These are phyloP conservation scores for Trichosporon sp. DNA, from an alignment of 1,284 basidiomycete genomes.

Conservation along the genomic window DNA sequence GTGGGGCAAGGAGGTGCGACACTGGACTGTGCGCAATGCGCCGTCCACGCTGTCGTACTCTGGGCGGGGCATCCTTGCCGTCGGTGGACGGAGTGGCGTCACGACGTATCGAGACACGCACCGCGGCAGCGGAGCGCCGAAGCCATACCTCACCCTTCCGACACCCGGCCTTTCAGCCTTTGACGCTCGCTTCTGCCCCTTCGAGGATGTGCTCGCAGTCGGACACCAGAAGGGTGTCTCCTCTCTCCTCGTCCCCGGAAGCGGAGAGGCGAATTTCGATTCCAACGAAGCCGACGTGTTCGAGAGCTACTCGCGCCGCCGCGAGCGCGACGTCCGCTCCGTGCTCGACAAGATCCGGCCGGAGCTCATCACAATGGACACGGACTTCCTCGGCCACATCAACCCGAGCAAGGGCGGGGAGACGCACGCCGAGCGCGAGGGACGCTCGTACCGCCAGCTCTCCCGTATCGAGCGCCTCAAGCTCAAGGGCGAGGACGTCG, in stretches of 20 bases:
- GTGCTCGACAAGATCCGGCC: slow-evolving; percentile 94
- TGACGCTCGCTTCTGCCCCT: slow-evolving; percentile 72
- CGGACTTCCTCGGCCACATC: slow-evolving; percentile 71
- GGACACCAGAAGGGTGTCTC: slow-evolving; percentile 66
- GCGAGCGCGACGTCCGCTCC: slow-evolving; percentile 85
- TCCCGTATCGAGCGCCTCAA: slow-evolving; percentile 67
- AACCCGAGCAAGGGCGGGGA: slow-evolving; percentile 55
- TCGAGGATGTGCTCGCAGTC: slow-evolving; percentile 84
- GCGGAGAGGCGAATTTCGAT: slow-evolving; percentile 93
- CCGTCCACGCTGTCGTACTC: slow-evolving; percentile 49
- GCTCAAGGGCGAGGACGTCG: slow-evolving; percentile 56
- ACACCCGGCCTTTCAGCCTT: slow-evolving; percentile 62
- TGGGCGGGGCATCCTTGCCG: slow-evolving; percentile 73
- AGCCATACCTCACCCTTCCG: slow-evolving; percentile 64
- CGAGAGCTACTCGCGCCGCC: slow-evolving; percentile 72
- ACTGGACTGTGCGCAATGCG: slow-evolving; percentile 65
- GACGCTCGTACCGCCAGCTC: slow-evolving; percentile 62
- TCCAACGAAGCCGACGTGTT: slow-evolving; percentile 89
- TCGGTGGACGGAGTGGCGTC: slow-evolving; percentile 72
- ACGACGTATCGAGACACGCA: slow-evolving; percentile 56
- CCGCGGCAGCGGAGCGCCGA: slow-evolving; percentile 8
- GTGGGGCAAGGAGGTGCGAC: slow-evolving; percentile 79
- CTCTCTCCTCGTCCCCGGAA: slow-evolving; percentile 80
- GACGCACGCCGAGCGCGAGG: slow-evolving; percentile 54
- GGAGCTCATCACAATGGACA: slow-evolving; percentile 87